These are phyloP conservation scores for Extremus antarcticus DNA, from an alignment of 495 filamentous ascomycete genomes.

Conservation along the genomic window DNA sequence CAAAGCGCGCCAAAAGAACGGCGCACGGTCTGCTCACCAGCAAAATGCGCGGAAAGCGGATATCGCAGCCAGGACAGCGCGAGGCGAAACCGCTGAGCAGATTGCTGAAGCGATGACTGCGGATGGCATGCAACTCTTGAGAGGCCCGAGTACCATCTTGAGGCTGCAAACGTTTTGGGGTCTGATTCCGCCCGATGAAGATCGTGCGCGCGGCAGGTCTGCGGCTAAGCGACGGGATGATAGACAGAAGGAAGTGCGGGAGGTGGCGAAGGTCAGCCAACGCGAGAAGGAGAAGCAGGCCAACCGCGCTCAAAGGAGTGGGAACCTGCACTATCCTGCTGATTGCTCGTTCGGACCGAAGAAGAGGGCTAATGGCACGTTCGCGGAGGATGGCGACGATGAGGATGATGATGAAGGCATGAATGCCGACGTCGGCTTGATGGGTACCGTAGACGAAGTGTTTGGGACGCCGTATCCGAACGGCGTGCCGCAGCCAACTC, in stretches of 20 bases:
- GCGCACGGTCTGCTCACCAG: neutral
- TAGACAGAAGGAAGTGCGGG: neutral
- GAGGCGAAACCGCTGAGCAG: constrained; percentile 3
- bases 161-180: constrained; percentile 10
- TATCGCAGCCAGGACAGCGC: neutral
- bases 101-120: neutral
- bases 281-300: neutral
- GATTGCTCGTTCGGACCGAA: constrained; percentile 11
- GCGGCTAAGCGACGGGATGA: neutral
- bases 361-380: neutral
- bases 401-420: neutral
- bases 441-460: neutral
- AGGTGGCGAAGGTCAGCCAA: constrained; percentile 1
- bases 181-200: constrained; percentile 4
- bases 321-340: constrained; percentile 6
- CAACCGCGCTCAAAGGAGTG: neutral
- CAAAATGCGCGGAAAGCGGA: neutral
- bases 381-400: neutral
- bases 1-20: neutral
- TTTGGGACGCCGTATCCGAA: neutral
- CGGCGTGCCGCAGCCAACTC: neutral
- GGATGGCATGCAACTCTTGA: constrained; percentile 1
- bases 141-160: constrained; percentile 4
- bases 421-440: neutral
- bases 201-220: neutral